phyloP scores from a whole-genome alignment of 345 rosid genomes.

The Adansonia digitata region DNA sequence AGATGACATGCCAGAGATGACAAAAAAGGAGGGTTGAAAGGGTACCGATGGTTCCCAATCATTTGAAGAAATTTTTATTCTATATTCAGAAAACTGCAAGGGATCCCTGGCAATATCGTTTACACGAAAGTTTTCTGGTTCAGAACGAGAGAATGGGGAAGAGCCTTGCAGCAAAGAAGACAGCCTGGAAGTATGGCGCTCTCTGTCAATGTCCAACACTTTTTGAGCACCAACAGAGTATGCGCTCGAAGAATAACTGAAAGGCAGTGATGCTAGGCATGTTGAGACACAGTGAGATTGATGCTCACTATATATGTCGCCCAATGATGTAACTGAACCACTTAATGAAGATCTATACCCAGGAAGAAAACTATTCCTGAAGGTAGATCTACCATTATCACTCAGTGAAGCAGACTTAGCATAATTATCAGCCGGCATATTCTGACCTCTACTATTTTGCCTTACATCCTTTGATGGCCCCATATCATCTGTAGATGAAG shows the following conservation, averaged over 20 bases:
- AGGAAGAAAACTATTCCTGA: constrained; percentile 40
- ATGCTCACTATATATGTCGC: constrained; percentile 23
- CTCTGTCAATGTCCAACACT: constrained; percentile 28
- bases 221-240: constrained; percentile 32
- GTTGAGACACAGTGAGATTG: constrained; percentile 24
- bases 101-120: constrained; percentile 20
- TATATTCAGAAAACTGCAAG: constrained; percentile 21
- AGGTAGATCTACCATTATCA: constrained; percentile 31
- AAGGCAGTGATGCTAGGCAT: constrained; percentile 34
- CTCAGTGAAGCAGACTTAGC: constrained; percentile 33
- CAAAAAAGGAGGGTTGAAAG: constrained; percentile 61
- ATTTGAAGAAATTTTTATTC: constrained; percentile 41
- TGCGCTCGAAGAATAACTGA: constrained; percentile 30
- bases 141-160: constrained; percentile 35
- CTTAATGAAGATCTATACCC: constrained; percentile 35
- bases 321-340: constrained; percentile 24
- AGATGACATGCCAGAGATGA: constrained; percentile 44
- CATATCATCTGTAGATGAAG: constrained; percentile 20
- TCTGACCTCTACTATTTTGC: constrained; percentile 30
- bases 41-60: constrained; percentile 93
- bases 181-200: constrained; percentile 21
- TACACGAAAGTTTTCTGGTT: constrained; percentile 26
- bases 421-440: constrained; percentile 25
- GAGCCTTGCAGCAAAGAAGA: constrained; percentile 28
- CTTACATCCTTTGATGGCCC: constrained; percentile 31